Conservation (phyloP, 257 asterid species). For the Solanum lignicaule region DNA sequence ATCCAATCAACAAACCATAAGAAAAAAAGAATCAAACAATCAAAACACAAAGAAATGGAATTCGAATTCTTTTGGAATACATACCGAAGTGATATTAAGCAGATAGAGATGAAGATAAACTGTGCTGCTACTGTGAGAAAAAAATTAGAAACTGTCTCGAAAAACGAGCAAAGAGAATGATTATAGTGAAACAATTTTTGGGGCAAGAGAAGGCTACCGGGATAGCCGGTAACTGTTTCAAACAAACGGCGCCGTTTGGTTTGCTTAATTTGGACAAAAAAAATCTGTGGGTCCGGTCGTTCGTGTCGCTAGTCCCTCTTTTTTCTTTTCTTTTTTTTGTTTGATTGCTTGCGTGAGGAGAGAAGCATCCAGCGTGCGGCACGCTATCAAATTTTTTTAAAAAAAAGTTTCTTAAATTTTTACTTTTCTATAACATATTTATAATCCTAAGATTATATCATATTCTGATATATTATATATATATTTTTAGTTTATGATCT, state of each 20-base stretch:
- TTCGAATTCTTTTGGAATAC: background rate
- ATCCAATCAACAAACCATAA: background rate
- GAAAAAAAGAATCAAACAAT: background rate
- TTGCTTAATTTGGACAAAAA: background rate
- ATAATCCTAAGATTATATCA: background rate
- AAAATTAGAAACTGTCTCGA: background rate
- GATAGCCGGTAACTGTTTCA: background rate
- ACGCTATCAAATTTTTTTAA: background rate
- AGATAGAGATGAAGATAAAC: background rate
- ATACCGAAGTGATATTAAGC: background rate
- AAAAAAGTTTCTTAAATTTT: background rate
- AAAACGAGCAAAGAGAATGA: background rate
- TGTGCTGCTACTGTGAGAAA: background rate
- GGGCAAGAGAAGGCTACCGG: background rate
- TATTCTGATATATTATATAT: background rate
- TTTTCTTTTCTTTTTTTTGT: background rate
- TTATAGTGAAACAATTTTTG: background rate
- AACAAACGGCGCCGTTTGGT: background rate
- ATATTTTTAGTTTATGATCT: background rate
- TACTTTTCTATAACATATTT: background rate
- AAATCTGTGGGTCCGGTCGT: background rate
- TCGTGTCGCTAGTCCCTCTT: background rate
- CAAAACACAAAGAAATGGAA: background rate
- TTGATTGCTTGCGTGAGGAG: constrained; percentile 1
- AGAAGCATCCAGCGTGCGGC: background rate